Percentiles rank a stretch among this genome's conserved stretches.
phyloP scores from a whole-genome alignment of 2,329 filamentous ascomycete genomes.

The Fusarium sp. region DNA sequence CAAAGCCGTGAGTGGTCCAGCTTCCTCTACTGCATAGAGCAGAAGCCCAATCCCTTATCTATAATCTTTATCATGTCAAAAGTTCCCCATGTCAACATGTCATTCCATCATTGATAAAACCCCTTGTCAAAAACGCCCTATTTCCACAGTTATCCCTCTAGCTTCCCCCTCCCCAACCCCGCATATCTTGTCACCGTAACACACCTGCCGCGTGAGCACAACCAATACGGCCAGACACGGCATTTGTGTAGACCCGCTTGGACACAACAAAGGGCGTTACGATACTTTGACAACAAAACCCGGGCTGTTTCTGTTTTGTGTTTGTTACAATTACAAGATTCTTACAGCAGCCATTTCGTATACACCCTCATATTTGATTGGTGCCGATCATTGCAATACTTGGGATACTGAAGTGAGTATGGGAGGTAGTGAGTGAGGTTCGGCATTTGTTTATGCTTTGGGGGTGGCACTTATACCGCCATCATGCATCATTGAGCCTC shows the following conservation, averaged over 20 bases:
- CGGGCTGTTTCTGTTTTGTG: slow-evolving; percentile 9
- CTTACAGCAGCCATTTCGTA: neutral
- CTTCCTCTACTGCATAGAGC: fast-evolving
- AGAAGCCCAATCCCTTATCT: neutral
- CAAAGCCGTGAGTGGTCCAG: neutral
- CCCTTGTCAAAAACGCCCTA: slow-evolving; percentile 43
- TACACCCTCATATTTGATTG: neutral
- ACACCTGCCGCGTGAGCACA: slow-evolving; percentile 19
- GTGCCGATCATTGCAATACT: neutral
- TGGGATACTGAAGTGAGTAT: neutral
- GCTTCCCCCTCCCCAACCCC: slow-evolving; percentile 26
- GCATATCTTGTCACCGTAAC: slow-evolving; percentile 25
- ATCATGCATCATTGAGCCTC: neutral
- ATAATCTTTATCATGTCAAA: neutral
- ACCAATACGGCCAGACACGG: slow-evolving; percentile 33
- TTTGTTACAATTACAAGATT: neutral
- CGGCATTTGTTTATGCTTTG: neutral
- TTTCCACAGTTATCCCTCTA: slow-evolving; percentile 22
- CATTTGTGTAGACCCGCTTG: slow-evolving; percentile 22
- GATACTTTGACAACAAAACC: slow-evolving; percentile 25
- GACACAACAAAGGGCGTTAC: slow-evolving; percentile 35
- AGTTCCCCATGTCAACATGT: neutral
- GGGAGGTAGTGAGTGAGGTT: neutral
- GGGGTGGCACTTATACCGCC: slow-evolving; percentile 9
- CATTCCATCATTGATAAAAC: neutral